phyloP scores from a whole-genome alignment of 2,329 filamentous ascomycete species.

The Colletotrichum magnum region DNA sequence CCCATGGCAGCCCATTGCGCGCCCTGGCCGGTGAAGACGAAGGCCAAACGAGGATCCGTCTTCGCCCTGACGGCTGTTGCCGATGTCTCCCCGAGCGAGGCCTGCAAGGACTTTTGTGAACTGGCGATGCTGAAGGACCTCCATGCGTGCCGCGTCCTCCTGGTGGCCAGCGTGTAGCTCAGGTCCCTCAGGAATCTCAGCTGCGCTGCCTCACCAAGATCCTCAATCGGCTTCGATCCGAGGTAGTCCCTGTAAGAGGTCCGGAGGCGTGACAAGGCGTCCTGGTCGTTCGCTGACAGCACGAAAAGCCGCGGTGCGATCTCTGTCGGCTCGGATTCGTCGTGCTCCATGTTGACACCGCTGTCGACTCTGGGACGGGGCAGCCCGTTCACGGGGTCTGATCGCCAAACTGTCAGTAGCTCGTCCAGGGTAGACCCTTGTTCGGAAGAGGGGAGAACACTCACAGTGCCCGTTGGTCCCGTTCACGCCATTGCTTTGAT shows the following conservation, averaged over 20 bases:
- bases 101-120: constrained; percentile 2
- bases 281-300: constrained; percentile 58
- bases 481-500: neutral
- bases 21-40: constrained; percentile 48
- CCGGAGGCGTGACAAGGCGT: constrained; percentile 53
- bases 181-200: constrained; percentile 48
- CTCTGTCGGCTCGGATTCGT: constrained; percentile 4
- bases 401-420: neutral
- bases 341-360: constrained; percentile 17
- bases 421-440: neutral
- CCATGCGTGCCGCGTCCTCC: constrained; percentile 30
- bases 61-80: constrained; percentile 6
- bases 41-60: constrained; percentile 31
- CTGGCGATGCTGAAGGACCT: constrained; percentile 21
- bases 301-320: constrained; percentile 54
- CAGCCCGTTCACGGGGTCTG: constrained; percentile 3
- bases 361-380: constrained; percentile 25
- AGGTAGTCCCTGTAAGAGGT: constrained; percentile 46
- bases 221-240: constrained; percentile 19
- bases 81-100: constrained; percentile 1
- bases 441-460: neutral
- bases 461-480: neutral
- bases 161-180: constrained; percentile 58
- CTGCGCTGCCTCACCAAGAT: neutral
- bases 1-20: constrained; percentile 46